Percentiles rank a stretch among this genome's conserved stretches.
phyloP scores from a whole-genome alignment of 768 basidiomycete species.

The Dioszegia aurantiaca region DNA sequence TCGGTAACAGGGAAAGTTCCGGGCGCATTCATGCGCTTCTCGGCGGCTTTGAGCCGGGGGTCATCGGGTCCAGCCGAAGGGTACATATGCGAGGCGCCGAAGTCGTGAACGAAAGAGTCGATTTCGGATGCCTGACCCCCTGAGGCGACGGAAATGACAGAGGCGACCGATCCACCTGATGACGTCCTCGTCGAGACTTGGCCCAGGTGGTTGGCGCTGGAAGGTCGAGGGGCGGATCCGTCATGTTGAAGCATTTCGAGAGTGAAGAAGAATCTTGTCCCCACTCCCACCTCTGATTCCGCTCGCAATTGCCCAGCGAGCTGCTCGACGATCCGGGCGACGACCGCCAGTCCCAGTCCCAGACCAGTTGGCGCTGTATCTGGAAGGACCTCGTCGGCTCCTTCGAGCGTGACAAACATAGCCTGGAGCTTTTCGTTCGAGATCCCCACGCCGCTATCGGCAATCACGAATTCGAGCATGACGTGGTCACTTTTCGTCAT shows the following conservation, averaged over 20 bases:
- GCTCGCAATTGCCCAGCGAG: slow-evolving; percentile 75
- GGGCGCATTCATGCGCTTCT: slow-evolving; percentile 37
- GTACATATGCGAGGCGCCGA: slow-evolving; percentile 48
- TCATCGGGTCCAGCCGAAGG: slow-evolving; percentile 27
- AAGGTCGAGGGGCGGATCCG: neutral
- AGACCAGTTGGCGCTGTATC: slow-evolving; percentile 25
- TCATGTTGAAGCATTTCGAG: slow-evolving; percentile 50
- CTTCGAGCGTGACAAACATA: slow-evolving; percentile 77
- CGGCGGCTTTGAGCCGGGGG: slow-evolving; percentile 34
- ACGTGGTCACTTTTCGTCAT: slow-evolving; percentile 16
- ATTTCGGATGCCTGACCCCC: slow-evolving; percentile 42
- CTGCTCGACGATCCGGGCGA: slow-evolving; percentile 74
- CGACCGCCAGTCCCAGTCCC: slow-evolving; percentile 75
- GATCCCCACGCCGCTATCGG: slow-evolving; percentile 74
- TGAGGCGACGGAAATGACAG: slow-evolving; percentile 22
- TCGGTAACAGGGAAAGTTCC: slow-evolving; percentile 49
- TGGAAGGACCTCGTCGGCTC: slow-evolving; percentile 58
- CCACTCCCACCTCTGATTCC: slow-evolving; percentile 65
- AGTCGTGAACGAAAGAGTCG: slow-evolving; percentile 53
- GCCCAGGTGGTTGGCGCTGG: neutral
- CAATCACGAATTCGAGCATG: slow-evolving; percentile 67
- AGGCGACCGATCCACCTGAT: slow-evolving; percentile 13
- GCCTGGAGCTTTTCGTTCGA: slow-evolving; percentile 64
- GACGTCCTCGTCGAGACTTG: neutral
- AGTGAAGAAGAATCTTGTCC: slow-evolving; percentile 69